Conservation (phyloP, 2,329 filamentous ascomycete genomes). For the Neofusicoccum cordaticola region DNA sequence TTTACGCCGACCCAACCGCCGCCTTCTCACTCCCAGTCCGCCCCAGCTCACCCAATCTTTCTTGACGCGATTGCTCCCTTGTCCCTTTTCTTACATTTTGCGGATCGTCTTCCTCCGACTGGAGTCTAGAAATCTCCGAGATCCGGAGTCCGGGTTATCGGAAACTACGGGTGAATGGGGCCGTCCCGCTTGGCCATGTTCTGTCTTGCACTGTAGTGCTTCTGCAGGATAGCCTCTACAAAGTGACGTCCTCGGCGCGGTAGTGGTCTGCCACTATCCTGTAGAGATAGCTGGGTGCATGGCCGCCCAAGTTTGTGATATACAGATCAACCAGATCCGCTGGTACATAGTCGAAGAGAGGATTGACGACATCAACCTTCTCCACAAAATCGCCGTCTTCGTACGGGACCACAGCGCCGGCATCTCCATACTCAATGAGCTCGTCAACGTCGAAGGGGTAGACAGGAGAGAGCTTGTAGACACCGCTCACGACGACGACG, state of each 20-base stretch:
- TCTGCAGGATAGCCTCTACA: background rate
- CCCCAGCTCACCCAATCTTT: background rate
- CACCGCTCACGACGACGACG: conserved; percentile 83
- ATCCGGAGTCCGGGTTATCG: background rate
- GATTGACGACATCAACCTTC: conserved; percentile 73
- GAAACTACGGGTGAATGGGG: background rate
- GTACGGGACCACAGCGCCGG: conserved; percentile 72
- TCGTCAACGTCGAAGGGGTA: conserved; percentile 80
- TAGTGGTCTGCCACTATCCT: conserved; percentile 74
- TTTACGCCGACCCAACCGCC: no score
- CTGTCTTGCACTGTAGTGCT: background rate
- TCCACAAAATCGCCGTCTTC: conserved; percentile 77
- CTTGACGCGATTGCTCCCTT: background rate
- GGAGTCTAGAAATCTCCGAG: background rate
- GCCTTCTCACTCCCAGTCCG: no score
- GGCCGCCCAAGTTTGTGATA: conserved; percentile 77
- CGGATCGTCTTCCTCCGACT: background rate
- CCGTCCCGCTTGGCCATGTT: background rate
- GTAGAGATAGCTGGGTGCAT: conserved; percentile 70
- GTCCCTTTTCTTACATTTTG: background rate
- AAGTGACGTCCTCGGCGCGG: conserved; percentile 17
- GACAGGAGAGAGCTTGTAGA: conserved; percentile 91
- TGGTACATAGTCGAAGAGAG: conserved; percentile 78
- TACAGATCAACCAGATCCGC: conserved; percentile 75
- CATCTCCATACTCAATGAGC: conserved; percentile 82